Base-by-base conservation (phyloP, 106 monocot genomes). In the Allium sativum region DNA sequence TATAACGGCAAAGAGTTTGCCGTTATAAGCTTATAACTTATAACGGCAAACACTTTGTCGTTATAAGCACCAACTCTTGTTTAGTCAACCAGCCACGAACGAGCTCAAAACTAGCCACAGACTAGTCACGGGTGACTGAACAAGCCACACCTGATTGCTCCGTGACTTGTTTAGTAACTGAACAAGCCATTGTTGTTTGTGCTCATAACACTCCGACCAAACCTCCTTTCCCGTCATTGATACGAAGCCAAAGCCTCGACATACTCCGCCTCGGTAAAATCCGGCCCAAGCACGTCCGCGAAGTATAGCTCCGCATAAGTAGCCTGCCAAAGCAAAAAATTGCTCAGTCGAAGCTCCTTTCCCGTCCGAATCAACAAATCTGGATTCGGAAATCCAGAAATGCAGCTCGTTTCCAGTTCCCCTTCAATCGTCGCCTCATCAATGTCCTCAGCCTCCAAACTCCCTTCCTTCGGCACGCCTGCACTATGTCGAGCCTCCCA, bases 241-340 rank as follows among this genome's bases (percentile, higher is more conserved):
- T 76, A 89, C 22, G 88, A 75, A 15, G 21, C 53, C 15, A 89
- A 62, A 31, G 88, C 88, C 54, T 84, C 84, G 51, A 73, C 42
- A 40, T 84, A 89, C 9, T 84, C 84, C 6, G 71, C 60, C 70
- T 89, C 84, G 43, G 78, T 81, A 63, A 89, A 89, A 69, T 89
- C 88, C 47, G 88, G 88, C 88, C 88, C 83, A 21, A 65, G 64
- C 18, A 68, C 53, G 11, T 73, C 55, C 7, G 83, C 54, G 42
- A 89, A 89, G 72, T 73, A 89, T 44, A 89, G 81, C 75, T 89
- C 88, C 1, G 84, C 58, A 63, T 89, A 89, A 31, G 88, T 84
- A 43, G 80, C 74, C 54, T 89, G 76, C 88, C 88, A 89, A 44
- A 89, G 65, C 22, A 89, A 73, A 73, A 89, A 89, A 73, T 89